A percentile compares a stretch with the other conserved stretches of the same genome.
Conservation (phyloP, 148 eudicot species). For the Fagopyrum tataricum region DNA sequence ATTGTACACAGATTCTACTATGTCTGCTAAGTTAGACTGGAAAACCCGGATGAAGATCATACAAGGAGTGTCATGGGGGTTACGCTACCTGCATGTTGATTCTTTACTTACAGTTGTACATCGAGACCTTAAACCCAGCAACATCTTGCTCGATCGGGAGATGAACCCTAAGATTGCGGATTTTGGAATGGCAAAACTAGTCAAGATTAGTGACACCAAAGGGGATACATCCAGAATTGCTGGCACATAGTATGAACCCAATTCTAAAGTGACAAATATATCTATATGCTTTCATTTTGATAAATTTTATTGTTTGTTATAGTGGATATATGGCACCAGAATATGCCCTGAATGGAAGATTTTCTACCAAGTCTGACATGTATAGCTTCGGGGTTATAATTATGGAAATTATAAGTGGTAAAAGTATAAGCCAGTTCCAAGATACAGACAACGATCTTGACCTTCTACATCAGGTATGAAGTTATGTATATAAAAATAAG, state of each 20-base stretch:
- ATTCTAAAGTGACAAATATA: not conserved
- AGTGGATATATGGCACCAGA: conserved; percentile 12
- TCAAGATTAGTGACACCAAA: conserved; percentile 9
- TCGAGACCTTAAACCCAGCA: conserved; percentile 13
- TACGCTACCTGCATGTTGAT: conserved; percentile 10
- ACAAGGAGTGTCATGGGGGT: conserved; percentile 6
- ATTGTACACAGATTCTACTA: not conserved
- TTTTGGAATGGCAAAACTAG: conserved; percentile 14
- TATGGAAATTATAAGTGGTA: not conserved
- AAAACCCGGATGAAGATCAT: conserved; percentile 5
- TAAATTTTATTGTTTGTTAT: not conserved
- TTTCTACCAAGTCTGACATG: conserved; percentile 13
- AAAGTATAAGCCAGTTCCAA: not conserved
- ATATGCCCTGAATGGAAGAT: conserved; percentile 3
- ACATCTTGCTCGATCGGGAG: conserved; percentile 2
- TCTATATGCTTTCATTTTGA: not conserved
- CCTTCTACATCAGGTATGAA: conserved; percentile 1
- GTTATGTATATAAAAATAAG: not conserved
- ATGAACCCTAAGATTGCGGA: conserved; percentile 14
- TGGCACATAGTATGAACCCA: conserved; percentile 12
- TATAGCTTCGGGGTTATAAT: conserved; percentile 5
- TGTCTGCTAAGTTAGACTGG: not conserved
- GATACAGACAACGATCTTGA: not conserved
- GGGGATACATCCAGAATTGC: conserved; percentile 7
- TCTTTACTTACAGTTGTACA: conserved; percentile 1